Conservation (phyloP, 2,329 filamentous ascomycete genomes). For the Pyricularia sp. region DNA sequence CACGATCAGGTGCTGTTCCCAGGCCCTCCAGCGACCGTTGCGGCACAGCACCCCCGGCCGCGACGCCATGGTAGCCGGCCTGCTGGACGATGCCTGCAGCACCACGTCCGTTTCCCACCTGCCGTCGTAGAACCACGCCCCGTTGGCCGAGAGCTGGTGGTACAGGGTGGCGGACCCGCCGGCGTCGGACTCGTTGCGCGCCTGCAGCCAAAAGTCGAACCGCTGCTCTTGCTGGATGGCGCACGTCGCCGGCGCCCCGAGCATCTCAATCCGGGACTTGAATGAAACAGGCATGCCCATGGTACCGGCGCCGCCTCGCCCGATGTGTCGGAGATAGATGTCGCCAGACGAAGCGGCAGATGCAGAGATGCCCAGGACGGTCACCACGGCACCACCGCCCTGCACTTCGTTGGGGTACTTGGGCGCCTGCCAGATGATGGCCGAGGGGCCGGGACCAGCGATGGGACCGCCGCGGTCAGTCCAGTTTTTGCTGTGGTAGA, state of each 20-base stretch:
- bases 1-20: not conserved
- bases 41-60: not conserved
- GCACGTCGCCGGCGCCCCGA: not conserved
- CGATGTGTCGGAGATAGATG: not conserved
- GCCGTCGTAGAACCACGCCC: not conserved
- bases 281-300: not conserved
- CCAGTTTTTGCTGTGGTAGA: not conserved
- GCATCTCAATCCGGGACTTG: not conserved
- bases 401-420: not conserved
- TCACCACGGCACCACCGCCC: not conserved
- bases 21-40: not conserved
- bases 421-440: not conserved
- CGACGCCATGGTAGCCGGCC: not conserved
- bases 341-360: not conserved
- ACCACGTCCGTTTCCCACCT: not conserved
- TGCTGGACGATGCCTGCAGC: not conserved
- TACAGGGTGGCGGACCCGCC: not conserved
- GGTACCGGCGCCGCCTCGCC: not conserved
- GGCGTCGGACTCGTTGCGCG: not conserved
- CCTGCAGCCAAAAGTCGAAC: slow-evolving; percentile 1
- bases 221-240: not conserved
- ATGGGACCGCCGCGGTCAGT: not conserved
- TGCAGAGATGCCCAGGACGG: not conserved
- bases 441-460: not conserved
- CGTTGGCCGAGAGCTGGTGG: not conserved